Base-by-base conservation (phyloP, 371 early-diverging fungal genomes). In the Zychaea mexicana region DNA sequence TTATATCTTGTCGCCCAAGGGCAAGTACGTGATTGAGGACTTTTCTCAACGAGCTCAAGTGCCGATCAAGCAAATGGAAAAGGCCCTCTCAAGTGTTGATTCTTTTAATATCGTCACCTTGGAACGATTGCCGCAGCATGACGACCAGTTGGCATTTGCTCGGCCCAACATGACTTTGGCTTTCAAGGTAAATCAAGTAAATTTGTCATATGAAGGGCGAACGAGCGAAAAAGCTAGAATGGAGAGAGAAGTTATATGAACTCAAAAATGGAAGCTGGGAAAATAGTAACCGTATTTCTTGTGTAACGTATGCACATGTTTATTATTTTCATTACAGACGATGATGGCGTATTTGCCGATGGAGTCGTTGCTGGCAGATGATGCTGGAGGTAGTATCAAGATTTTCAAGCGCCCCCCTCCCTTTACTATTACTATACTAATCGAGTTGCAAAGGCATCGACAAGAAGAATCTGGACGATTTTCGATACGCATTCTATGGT, bases 341-440 rank as follows among this genome's bases (percentile, higher is more conserved):
- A 84, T 88, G 84, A 85, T 85, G 67, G 77, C 80, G 24, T 78
- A 76, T 36, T 47, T 86, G 30, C 76, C 76, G 3, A 65, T 67
- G 30, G 75, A 79, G 26, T 64, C 63, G 33, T 54, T 75, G 2
- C 54, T 74, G 67, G 67, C 76, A 2, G 79, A 79, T 39, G 79
- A 79, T 62, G 68, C 85, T 28, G 88, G 84, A 39, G 65, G 61
- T 61, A 52, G n/a, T 56, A 19, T 7, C 27, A 36, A n/a, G 28
- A n/a, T n/a, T n/a, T n/a, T n/a, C n/a, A n/a, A n/a, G n/a, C n/a
- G n/a, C n/a, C n/a, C n/a, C n/a, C n/a, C n/a, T n/a, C n/a, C 15
- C 42, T 17, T 42, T 17, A 42, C 15, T 36, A 36, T 10, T 36
- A 36, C 9, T 31, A 55, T 13, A 8, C 55, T 26, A 24, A 55